phyloP scores from a whole-genome alignment of 1,284 basidiomycete species.

The Fomes fomentarius region DNA sequence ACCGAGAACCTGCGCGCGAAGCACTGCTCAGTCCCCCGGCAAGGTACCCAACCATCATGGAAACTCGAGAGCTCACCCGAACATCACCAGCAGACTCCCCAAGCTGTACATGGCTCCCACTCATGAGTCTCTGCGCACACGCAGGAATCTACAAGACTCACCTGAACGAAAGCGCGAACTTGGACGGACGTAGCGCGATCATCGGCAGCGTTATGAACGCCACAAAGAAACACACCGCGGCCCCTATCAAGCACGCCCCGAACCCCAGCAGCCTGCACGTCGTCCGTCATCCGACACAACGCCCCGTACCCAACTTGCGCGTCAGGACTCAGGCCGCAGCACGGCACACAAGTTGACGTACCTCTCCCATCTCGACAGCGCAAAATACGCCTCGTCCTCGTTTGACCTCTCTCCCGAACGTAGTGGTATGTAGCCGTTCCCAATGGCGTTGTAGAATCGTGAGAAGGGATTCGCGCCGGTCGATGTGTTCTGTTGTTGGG shows the following conservation, averaged over 20 bases:
- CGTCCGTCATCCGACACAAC: too few species aligned
- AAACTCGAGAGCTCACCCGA: slow-evolving; percentile 58
- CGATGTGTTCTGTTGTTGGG: slow-evolving; percentile 37
- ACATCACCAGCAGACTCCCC: slow-evolving; percentile 86
- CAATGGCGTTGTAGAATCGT: slow-evolving; percentile 76
- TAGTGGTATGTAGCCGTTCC: slow-evolving; percentile 87
- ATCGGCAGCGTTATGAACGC: slow-evolving; percentile 91
- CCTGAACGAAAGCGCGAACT: slow-evolving; percentile 92
- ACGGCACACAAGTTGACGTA: slow-evolving; percentile 34
- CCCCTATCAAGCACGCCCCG: slow-evolving; percentile 87
- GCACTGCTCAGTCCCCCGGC: neutral
- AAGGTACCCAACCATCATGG: neutral
- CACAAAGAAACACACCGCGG: slow-evolving; percentile 93
- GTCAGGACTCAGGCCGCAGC: neutral
- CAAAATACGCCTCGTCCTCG: slow-evolving; percentile 97
- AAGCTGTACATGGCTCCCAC: slow-evolving; percentile 47
- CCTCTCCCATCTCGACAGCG: slow-evolving; percentile 90
- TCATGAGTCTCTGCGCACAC: neutral
- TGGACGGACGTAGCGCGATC: slow-evolving; percentile 81
- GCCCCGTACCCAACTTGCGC: neutral
- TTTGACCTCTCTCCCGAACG: slow-evolving; percentile 83
- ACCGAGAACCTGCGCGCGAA: slow-evolving; percentile 70
- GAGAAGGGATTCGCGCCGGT: slow-evolving; percentile 61
- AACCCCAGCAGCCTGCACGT: slow-evolving; percentile 85
- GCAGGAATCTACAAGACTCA: slow-evolving; percentile 29